Base-by-base conservation (phyloP, 2,329 filamentous ascomycete species). In the Colletotrichum sublineola region DNA sequence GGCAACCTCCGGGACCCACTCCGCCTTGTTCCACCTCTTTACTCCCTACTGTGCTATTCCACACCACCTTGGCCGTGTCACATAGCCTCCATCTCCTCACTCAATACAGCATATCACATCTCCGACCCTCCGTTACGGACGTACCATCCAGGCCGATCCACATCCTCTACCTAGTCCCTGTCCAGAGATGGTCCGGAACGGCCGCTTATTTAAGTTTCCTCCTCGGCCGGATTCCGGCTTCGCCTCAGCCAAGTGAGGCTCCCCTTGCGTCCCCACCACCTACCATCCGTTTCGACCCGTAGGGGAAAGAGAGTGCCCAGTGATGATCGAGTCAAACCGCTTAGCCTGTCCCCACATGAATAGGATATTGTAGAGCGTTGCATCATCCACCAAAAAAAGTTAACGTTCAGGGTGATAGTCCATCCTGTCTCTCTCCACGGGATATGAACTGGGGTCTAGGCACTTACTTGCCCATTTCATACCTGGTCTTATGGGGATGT, bases 81-180 rank as follows among this genome's bases (percentile, higher is more conserved):
- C n/a, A 24, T 52, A 4, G 8, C 46, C 44, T 42, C 36, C 46
- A 38, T 24, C 33, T 40, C 29, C 29, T 40, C 57, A 11, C 29
- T 48, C 44, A 18, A 46, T 53, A 7, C 52, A 53, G 67, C 36
- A 12, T 46, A 18, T 15, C 40, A 42, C 42, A 48, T 2, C 31
- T 67, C 55, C 46, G 55, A n/a, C 63, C 46, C 56, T 44, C 63
- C 67, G 62, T n/a, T 70, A 67, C 67, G 67, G 55, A 61, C 67
- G 67, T 70, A 70, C 53, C 55, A 14, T 31, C n/a, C 18, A 6
- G 15, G n/a, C 29, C 38, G 36, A 40, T 20, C 40, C 38, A 18
- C 15, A 48, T 24, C 29, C 24, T 20, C 62, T 14, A n/a, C 31
- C 36, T 14, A 9, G 11, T n/a, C 20, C 12, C 46, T 15, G 1